Base-by-base conservation (phyloP, 352 stramenopile genomes). In the Peronospora destructor region DNA sequence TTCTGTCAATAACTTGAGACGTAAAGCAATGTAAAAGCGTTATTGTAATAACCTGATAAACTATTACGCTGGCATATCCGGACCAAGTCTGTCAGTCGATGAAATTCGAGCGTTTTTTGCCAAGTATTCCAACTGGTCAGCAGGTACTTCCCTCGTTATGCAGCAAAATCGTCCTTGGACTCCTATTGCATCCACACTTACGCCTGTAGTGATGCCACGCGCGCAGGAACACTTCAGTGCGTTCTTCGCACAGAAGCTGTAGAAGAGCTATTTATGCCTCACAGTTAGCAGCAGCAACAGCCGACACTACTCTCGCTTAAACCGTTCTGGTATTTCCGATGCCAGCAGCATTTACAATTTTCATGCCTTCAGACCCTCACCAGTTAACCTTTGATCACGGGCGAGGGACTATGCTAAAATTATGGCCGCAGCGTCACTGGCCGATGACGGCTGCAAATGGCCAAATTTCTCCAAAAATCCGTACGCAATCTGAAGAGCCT, bases 31-130 rank as follows among this genome's bases (percentile, higher is more conserved):
- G 19, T 23, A 23, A 23, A 23, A 68, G 6, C 58, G 43, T 4
- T 91, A 88, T 50, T 90, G 76, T 40, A 58, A 66, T 28, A 76
- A 34, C 85, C 25, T 71, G 76, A 10, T 53, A 62, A 16, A 64
- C 73, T n/a, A 68, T 83, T 36, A 72, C 85, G 26, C 62, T 89
- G 17, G 56, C 66, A 34, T 90, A 84, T 49, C 21, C 85, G 3
- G 56, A 61, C 25, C 59, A 78, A 47, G 44, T 78, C 26, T 73
- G 53, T 42, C 37, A 69, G 37, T 61, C 55, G 28, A 49, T 55
- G 7, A 55, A 48, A 25, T 68, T 75, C 14, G 42, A 70, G 40
- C 61, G 87, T n/a, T 67, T n/a, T 67, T 80, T 50, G 55, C 56
- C 16, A 64, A 80, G 19, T 89, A 89, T 53, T 89, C 87, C 65